Evolutionary conservation across 495 filamentous ascomycete species (phyloP), one percentile per base, ranked within the genome.

Genomic region (Annulohypoxylon bovei): DNA sequence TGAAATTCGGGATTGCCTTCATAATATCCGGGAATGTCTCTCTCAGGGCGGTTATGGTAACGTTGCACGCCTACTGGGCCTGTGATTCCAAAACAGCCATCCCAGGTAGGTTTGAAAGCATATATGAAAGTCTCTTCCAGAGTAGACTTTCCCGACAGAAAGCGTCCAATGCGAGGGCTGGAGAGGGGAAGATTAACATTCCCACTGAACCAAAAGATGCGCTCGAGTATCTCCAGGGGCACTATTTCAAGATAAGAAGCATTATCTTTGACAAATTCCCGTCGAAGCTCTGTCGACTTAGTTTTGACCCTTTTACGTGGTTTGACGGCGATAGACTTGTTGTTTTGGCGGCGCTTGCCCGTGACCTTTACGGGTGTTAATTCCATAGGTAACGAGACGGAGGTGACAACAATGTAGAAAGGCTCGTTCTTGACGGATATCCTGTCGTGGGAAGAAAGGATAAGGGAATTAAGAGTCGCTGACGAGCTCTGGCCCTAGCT

Each of bases 201-300:
- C 57, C 72, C 72, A 11, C 79, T 82, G 25, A 77, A 46, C 70
- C 73, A 66, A 18, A 81, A 76, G 60, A 84, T 82, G 2, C 39
- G 72, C 69, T 82, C 80, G n/a, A 84, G 74, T 16, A 84, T 71
- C 62, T 84, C 82, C 28, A 75, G 49, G 1, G 82, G 82, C 9
- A 84, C 63, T 28, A 53, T 67, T 72, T 82, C 80, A 4, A 84
- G 68, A 16, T 50, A 50, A 0, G 80, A 78, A 0, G 73, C 72
- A 8, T 62, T 68, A 16, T 22, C 33, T 47, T 65, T 27, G 2
- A 37, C 49, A 47, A 59, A 28, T 11, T 62, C 42, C 33, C 8
- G 40, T 23, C 1, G 12, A 25, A 23, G 11, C 27, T 46, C 50
- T 39, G 67, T 74, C 54, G 61, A 1, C 61, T 64, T 67, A 3